Evolutionary conservation across 495 filamentous ascomycete genomes (phyloP), one percentile per base, ranked within the genome.

Genomic region (Aspergillus egyptiacus): DNA sequence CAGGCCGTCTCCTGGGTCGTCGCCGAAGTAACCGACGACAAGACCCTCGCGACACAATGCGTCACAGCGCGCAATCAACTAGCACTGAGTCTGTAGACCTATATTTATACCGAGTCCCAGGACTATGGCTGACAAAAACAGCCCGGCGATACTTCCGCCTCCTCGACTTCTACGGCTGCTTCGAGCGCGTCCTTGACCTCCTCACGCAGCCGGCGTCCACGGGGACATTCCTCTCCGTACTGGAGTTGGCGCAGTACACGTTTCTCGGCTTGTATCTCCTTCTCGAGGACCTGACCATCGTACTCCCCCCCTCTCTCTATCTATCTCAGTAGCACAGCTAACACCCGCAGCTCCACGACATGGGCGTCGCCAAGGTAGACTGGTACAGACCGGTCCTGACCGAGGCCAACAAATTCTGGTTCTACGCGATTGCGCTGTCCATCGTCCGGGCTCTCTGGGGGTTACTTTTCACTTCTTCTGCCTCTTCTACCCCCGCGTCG

Each of bases 361-460:
- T 51, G 39, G 24, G 24, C 11, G 39, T 51, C 32, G 33, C 14
- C 20, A 31, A 18, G 6, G 39, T 44, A 5, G 23, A 31, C 2
- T 51, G 48, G 48, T 37, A 44, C 23, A 36, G 20, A 0, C 37
- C 48, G 5, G 32, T 51, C 13, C 20, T 51, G 5, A 37, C 40
- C 3, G 48, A 51, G 10, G 48, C 48, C 4, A 51, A 44, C 14
- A 51, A 51, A 24, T 51, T 51, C 31, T 51, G 48, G 48, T 41
- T 51, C 13, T 51, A 51, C 25, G 39, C 48, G 6, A 20, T 51
- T 17, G 13, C 7, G 14, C 37, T 51, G 6, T 51, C 48, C 1
- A 19, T 51, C 13, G 5, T 13, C 1, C 48, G 48, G 9, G 40
- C 36, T 3, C 23, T 20, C 1, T 42, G 36, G 18, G 47, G 19